These are phyloP conservation scores for Metschnikowia koreensis DNA, from an alignment of 805 yeast genomes.

Conservation along the genomic window DNA sequence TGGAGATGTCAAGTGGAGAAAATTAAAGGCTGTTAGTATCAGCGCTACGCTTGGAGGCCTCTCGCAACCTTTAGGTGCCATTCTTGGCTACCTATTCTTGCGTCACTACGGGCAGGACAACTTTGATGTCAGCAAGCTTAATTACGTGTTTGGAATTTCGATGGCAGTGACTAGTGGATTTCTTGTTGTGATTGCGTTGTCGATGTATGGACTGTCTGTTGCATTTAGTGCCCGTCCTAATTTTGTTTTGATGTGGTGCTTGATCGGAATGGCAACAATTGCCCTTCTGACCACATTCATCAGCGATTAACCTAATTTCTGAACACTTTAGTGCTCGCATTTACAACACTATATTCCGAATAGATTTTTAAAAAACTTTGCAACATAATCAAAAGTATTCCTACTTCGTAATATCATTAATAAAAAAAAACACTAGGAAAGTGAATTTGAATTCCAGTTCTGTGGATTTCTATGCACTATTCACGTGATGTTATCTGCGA, in stretches of 20 bases:
- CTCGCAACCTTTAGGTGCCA: slow-evolving; percentile 89
- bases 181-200: slow-evolving; percentile 73
- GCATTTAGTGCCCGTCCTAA: slow-evolving; percentile 64
- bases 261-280: slow-evolving; percentile 58
- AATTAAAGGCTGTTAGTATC: slow-evolving; percentile 57
- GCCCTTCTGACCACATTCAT: slow-evolving; percentile 41
- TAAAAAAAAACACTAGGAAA: too few relatives aligned
- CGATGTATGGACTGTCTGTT: slow-evolving; percentile 82
- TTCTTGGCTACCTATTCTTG: slow-evolving; percentile 57
- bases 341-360: neutral
- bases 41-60: slow-evolving; percentile 74
- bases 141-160: slow-evolving; percentile 55
- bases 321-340: neutral
- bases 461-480: neutral
- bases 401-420: too few relatives aligned
- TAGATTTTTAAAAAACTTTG: neutral
- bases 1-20: slow-evolving; percentile 35
- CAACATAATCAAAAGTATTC: neutral
- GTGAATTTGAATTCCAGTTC: too few relatives aligned
- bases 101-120: slow-evolving; percentile 30
- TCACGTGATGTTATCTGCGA: neutral
- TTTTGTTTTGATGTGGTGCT: slow-evolving; percentile 55
- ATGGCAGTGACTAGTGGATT: slow-evolving; percentile 82
- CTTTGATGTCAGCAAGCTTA: slow-evolving; percentile 25
- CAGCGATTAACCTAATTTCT: neutral